Evolutionary conservation across 129 eudicot genomes (phyloP).

Genomic region (Logfia minima): DNA sequence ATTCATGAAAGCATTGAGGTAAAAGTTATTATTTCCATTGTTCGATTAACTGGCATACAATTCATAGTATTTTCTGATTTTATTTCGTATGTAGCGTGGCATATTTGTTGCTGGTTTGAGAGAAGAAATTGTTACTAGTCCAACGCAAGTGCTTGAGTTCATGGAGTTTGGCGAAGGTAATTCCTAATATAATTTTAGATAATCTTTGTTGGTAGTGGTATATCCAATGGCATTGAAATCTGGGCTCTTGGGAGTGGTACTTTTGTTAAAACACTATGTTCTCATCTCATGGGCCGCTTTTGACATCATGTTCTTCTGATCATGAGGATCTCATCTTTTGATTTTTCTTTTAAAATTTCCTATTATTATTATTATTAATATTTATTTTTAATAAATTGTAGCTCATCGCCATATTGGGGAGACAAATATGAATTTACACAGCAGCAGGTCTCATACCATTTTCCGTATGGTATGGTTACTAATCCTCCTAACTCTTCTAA

Average conservation of each 20-base stretch:
- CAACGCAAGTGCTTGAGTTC: constrained; percentile 82
- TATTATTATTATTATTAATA: too few species aligned
- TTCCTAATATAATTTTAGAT: constrained; percentile 1
- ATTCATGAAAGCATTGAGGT: constrained; percentile 96
- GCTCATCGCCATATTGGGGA: constrained; percentile 99
- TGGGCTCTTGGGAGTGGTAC: background rate
- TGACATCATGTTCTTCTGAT: background rate
- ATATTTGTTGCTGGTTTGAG: constrained; percentile 93
- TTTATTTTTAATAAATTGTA: constrained; percentile 33
- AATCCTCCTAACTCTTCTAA: background rate
- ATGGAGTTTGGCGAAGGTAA: constrained; percentile 96
- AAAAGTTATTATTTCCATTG: constrained; percentile 13
- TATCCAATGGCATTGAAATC: background rate
- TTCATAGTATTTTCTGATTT: background rate
- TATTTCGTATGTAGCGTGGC: constrained; percentile 61
- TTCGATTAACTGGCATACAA: background rate
- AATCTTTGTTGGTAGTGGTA: background rate
- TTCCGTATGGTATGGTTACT: constrained; percentile 82
- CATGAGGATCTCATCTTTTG: constrained; percentile 3
- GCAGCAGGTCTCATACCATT: constrained; percentile 96
- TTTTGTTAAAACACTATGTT: background rate
- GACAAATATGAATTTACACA: constrained; percentile 94
- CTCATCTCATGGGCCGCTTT: background rate
- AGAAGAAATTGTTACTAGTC: constrained; percentile 93
- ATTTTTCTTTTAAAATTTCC: too few species aligned